Percentiles rank a stretch among this genome's conserved stretches.
These are phyloP conservation scores for Scutellaria baicalensis DNA, from an alignment of 257 asterid species.

Conservation along the genomic window DNA sequence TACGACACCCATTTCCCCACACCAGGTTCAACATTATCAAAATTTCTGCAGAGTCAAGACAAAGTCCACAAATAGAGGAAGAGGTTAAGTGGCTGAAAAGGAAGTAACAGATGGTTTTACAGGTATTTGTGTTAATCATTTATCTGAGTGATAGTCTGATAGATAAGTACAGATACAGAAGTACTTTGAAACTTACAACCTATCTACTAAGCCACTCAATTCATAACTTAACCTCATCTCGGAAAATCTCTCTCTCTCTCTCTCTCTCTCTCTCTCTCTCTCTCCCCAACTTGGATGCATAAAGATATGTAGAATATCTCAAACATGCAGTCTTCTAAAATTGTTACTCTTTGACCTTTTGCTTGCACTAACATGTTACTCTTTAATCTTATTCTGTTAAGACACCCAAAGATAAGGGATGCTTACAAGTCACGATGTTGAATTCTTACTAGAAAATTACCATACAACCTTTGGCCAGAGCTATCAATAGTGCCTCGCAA, in stretches of 20 bases:
- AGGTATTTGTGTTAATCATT: neutral
- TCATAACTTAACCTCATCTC: neutral
- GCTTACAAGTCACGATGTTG: too few species aligned
- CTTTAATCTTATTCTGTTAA: too few species aligned
- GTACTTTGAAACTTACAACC: neutral
- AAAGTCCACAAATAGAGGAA: constrained; percentile 18
- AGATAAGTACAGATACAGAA: neutral
- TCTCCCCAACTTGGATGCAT: neutral
- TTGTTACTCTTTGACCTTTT: neutral
- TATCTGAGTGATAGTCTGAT: neutral
- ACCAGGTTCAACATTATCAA: constrained; percentile 63
- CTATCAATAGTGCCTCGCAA: neutral
- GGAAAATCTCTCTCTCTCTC: neutral
- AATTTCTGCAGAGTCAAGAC: constrained; percentile 30
- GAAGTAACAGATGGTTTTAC: neutral
- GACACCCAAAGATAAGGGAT: too few species aligned
- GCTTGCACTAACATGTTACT: too few species aligned
- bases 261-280: neutral
- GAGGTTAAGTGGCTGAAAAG: neutral
- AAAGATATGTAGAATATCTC: neutral
- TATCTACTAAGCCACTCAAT: neutral
- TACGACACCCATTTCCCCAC: constrained; percentile 99
- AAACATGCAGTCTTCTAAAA: neutral
- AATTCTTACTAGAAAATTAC: neutral
- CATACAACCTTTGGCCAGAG: neutral